Evolutionary conservation across 192 early-diverging fungal species (phyloP).

Genomic region (Rhizophagus sp.): DNA sequence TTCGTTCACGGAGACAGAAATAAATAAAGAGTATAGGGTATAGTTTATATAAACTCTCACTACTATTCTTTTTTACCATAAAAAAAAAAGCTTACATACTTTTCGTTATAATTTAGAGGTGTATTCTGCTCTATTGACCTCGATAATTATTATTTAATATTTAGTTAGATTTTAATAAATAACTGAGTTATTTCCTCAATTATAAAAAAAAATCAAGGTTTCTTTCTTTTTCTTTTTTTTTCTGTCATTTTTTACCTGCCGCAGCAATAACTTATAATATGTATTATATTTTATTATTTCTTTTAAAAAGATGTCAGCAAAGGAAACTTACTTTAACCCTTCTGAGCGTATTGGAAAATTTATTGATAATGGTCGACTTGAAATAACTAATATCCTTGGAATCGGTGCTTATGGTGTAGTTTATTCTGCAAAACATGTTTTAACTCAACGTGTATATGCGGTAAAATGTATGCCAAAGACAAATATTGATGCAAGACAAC

Average conservation of each 20-base stretch:
- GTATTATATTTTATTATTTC: no score
- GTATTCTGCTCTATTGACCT: not conserved
- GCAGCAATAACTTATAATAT: not conserved
- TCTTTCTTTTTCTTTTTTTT: not conserved
- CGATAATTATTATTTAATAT: not conserved
- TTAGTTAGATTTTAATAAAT: no score
- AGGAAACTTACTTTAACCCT: conserved; percentile 26
- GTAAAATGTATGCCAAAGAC: conserved; percentile 75
- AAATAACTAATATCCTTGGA: conserved; percentile 59
- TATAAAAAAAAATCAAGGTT: not conserved
- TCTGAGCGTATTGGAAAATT: conserved; percentile 30
- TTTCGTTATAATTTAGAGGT: not conserved
- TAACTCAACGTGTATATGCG: conserved; percentile 58
- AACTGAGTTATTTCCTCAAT: not conserved
- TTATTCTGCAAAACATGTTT: conserved; percentile 63
- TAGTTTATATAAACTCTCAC: not conserved
- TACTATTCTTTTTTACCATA: no score
- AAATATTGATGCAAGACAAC: conserved; percentile 55
- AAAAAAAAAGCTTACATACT: not conserved
- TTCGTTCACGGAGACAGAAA: not conserved
- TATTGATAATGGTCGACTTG: conserved; percentile 43
- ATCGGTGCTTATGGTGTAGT: conserved; percentile 78
- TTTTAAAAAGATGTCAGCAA: not conserved
- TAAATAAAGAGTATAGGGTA: not conserved
- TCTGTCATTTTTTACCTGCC: not conserved